Evolutionary conservation across 2,329 filamentous ascomycete species (phyloP).

Genomic region (Leptographium wingfieldii): DNA sequence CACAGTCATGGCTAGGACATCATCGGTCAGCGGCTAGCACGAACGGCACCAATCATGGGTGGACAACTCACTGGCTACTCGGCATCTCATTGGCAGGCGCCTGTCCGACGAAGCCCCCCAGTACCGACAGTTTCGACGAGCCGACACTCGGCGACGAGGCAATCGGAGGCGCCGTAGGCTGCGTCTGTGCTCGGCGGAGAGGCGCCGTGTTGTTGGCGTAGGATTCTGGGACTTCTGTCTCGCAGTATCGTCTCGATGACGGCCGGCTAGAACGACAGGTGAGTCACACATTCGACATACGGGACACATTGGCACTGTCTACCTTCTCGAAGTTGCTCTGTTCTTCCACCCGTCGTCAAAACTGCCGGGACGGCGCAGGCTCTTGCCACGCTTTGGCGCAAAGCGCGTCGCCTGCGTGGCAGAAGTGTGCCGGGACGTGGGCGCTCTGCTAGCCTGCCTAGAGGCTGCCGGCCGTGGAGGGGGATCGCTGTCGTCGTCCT

Average conservation of each 20-base stretch:
- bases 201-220: slow-evolving; percentile 4
- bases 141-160: slow-evolving; percentile 23
- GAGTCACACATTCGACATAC: not conserved
- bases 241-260: slow-evolving; percentile 11
- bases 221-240: slow-evolving; percentile 8
- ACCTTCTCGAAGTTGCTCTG: slow-evolving; percentile 10
- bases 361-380: slow-evolving; percentile 3
- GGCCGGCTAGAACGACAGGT: not conserved
- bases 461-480: slow-evolving; percentile 6
- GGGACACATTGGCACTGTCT: not conserved
- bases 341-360: slow-evolving; percentile 5
- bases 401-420: slow-evolving; percentile 7
- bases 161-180: slow-evolving; percentile 19
- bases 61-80: slow-evolving; percentile 14
- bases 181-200: slow-evolving; percentile 20
- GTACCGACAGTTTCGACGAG: slow-evolving; percentile 18
- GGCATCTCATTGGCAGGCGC: slow-evolving; percentile 15
- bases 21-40: not conserved
- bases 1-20: slow-evolving; percentile 49
- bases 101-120: slow-evolving; percentile 20
- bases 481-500: slow-evolving; percentile 3
- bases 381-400: slow-evolving; percentile 8
- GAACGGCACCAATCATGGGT: not conserved
- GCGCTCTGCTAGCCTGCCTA: slow-evolving; percentile 11
- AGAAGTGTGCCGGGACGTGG: slow-evolving; percentile 14